A percentile compares a stretch with the other conserved stretches of the same genome.
Conservation (phyloP, 2,329 filamentous ascomycete species). For the Fonsecaea erecta region DNA sequence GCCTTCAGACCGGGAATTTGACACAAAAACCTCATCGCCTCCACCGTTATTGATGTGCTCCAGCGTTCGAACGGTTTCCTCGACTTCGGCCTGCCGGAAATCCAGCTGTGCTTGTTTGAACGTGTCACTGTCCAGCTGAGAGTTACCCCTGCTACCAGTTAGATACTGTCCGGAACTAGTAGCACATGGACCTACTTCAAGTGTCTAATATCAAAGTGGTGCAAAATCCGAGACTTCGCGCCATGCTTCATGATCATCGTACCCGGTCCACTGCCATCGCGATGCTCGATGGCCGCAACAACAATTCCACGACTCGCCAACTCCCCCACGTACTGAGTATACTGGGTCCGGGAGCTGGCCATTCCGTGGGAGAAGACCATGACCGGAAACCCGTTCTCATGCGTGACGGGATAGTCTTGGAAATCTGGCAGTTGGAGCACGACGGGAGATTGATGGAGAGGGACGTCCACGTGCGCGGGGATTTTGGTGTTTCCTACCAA, state of each 20-base stretch:
- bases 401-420: neutral
- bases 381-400: constrained; percentile 34
- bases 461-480: constrained; percentile 38
- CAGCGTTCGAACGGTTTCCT: constrained; percentile 35
- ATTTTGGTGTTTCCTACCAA: constrained; percentile 35
- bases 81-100: constrained; percentile 38
- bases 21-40: constrained; percentile 26
- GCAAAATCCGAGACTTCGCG: constrained; percentile 11
- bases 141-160: constrained; percentile 3
- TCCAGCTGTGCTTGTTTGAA: constrained; percentile 38
- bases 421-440: constrained; percentile 15
- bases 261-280: constrained; percentile 37
- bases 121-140: constrained; percentile 24
- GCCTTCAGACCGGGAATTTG: constrained; percentile 57
- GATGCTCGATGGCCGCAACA: constrained; percentile 37
- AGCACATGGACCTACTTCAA: constrained; percentile 18
- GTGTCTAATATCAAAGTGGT: constrained; percentile 30
- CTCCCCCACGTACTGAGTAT: constrained; percentile 37
- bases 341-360: constrained; percentile 37
- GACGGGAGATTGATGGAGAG: constrained; percentile 25
- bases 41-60: constrained; percentile 31
- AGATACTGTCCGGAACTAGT: neutral
- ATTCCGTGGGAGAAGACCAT: constrained; percentile 38
- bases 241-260: constrained; percentile 31
- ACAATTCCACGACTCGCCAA: constrained; percentile 35